These are phyloP conservation scores for Saccharomycopsis hybrid DNA, from an alignment of 1,139 yeast genomes.

Conservation along the genomic window DNA sequence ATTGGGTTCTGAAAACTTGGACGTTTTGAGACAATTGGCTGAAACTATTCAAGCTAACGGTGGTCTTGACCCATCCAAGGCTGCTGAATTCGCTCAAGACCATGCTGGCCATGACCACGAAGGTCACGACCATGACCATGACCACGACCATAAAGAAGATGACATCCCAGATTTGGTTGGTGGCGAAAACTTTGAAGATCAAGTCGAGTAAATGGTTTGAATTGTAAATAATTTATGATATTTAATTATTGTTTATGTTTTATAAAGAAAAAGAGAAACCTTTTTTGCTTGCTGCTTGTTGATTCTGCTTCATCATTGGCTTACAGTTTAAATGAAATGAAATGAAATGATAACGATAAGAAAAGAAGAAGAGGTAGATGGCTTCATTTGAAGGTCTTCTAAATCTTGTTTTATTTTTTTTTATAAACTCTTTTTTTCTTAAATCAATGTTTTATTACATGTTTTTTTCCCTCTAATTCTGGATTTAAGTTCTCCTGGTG, in stretches of 20 bases:
- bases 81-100: conserved; percentile 43
- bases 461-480: too few relatives aligned
- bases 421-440: too few relatives aligned
- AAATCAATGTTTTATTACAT: too few relatives aligned
- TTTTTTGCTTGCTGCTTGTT: too few relatives aligned
- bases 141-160: conserved; percentile 34
- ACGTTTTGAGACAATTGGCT: conserved; percentile 84
- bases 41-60: conserved; percentile 68
- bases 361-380: too few relatives aligned
- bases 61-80: conserved; percentile 42
- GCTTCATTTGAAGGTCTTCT: too few relatives aligned
- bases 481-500: too few relatives aligned
- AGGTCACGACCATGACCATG: conserved; percentile 22
- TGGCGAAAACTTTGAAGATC: conserved; percentile 88
- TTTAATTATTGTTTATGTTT: neutral
- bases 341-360: too few relatives aligned
- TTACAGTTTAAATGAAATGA: too few relatives aligned
- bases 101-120: conserved; percentile 37
- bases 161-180: conserved; percentile 93
- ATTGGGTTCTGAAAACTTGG: conserved; percentile 94
- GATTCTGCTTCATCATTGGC: too few relatives aligned
- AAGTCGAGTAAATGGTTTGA: conserved; percentile 50
- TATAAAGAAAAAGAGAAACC: neutral
- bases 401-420: too few relatives aligned
- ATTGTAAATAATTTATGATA: neutral